Base-by-base conservation (phyloP, 345 rosid genomes). In the Punica granatum region DNA sequence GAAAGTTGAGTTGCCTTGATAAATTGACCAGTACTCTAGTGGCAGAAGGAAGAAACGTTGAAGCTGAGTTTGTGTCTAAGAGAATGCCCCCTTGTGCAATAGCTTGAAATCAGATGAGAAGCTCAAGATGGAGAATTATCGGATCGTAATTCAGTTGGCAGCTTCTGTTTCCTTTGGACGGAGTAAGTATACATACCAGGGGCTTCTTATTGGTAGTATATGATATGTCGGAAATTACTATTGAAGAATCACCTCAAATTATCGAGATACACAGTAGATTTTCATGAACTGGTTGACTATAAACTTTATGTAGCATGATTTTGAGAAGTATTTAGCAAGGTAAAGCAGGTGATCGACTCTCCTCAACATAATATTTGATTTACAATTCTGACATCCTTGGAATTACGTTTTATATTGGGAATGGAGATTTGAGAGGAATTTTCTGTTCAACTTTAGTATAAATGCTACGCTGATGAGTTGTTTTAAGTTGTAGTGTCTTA, bases 11-110 rank as follows among this genome's bases (percentile, higher is more conserved):
- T 67, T 83, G 92, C 77, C 63, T 80, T 13, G 78, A 81, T 64
- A 80, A 74, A 69, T 68, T 92, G 82, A 81, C 63, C 72, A 68
- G 63, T 70, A 78, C 89, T 67, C 80, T 92, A 36, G 80, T 78
- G 73, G 79, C 77, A 59, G 84, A 75, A 59, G 90, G 87, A 51
- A 80, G 64, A 68, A 66, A 26, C 60, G 80, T 75, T 28, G 92
- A 88, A 79, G 84, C 87, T 44, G 68, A 79, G 33, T 92, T 87
- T 82, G 77, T 92, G 63, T 64, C 69, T 7, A 86, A 82, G 86
- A 92, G 86, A 74, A 86, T 87, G 76, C 72, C 79, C 36, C 37
- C 65, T 18, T 33, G 14, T 18, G 61, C 32, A 26, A 33, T 56
- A 28, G 61, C 34, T 51, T 56, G 61, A 56, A 26, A 56, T 30